phyloP scores from a whole-genome alignment of 805 yeast species.

The Jamesozyma lodderae region DNA sequence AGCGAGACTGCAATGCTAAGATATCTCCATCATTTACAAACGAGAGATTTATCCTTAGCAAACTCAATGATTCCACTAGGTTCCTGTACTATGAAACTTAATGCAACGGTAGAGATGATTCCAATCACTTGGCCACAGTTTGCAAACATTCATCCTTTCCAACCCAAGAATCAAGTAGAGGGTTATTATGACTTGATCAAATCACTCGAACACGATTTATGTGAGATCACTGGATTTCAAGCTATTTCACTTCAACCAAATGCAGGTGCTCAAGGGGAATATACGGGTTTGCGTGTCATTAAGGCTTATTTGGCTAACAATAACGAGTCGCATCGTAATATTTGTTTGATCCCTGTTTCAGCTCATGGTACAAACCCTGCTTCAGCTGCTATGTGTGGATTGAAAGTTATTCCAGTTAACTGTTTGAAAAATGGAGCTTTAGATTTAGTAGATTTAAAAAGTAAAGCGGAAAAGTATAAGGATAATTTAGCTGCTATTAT shows the following conservation, averaged over 20 bases:
- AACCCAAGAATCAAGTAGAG: constrained; percentile 76
- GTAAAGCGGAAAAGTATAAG: constrained; percentile 61
- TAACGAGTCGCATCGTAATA: constrained; percentile 67
- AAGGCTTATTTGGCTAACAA: constrained; percentile 60
- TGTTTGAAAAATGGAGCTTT: constrained; percentile 81
- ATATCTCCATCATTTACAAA: constrained; percentile 75
- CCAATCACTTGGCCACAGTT: constrained; percentile 95
- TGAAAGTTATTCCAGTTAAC: constrained; percentile 87
- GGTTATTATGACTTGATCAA: constrained; percentile 72
- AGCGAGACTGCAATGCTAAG: constrained; percentile 93
- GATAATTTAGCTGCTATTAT: constrained; percentile 77
- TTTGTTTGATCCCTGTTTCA: constrained; percentile 90
- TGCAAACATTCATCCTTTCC: constrained; percentile 83
- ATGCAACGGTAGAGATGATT: constrained; percentile 90
- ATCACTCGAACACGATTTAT: constrained; percentile 76
- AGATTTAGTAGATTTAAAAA: constrained; percentile 65
- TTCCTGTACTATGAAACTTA: constrained; percentile 95
- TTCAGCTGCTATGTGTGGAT: constrained; percentile 93
- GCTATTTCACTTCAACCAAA: constrained; percentile 92
- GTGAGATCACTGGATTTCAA: constrained; percentile 87
- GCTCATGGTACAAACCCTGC: constrained; percentile 99
- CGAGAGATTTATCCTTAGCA: constrained; percentile 85
- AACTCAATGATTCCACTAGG: constrained; percentile 97
- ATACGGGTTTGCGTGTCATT: constrained; percentile 84
- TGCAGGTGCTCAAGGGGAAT: constrained; percentile 98